phyloP scores from a whole-genome alignment of 257 asterid genomes.

The Verbascum thapsus region DNA sequence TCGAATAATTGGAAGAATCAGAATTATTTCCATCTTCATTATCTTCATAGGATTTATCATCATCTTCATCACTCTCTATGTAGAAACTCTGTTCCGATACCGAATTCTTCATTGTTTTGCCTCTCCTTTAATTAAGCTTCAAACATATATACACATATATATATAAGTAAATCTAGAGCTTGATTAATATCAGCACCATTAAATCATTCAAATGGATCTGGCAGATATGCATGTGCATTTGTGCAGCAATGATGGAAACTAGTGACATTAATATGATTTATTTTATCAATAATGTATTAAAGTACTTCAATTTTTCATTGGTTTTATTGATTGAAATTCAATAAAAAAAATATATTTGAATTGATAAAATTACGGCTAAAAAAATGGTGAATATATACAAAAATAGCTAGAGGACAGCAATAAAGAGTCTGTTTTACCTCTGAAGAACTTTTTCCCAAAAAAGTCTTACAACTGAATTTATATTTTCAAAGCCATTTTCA shows the following conservation, averaged over 20 bases:
- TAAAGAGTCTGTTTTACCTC: slow-evolving; percentile 24
- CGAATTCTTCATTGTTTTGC: slow-evolving; percentile 64
- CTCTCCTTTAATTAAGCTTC: slow-evolving; percentile 17
- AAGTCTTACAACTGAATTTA: not conserved
- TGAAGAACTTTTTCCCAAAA: not conserved
- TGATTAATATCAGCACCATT: too few species aligned
- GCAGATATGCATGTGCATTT: too few species aligned
- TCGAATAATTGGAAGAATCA: slow-evolving; percentile 55
- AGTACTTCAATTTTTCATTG: not conserved
- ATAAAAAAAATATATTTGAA: not conserved
- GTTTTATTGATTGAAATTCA: slow-evolving; percentile 16
- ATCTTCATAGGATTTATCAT: slow-evolving; percentile 46
- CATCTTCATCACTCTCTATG: slow-evolving; percentile 86
- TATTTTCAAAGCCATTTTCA: slow-evolving; percentile 2
- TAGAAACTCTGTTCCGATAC: slow-evolving; percentile 78
- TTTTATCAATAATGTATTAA: not conserved
- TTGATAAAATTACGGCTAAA: slow-evolving; percentile 26
- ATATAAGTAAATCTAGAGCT: too few species aligned
- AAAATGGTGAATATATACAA: slow-evolving; percentile 15
- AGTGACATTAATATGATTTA: slow-evolving; percentile 10
- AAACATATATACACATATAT: not conserved
- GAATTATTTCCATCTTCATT: slow-evolving; percentile 53
- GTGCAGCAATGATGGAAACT: too few species aligned
- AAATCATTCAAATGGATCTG: too few species aligned
- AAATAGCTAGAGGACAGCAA: slow-evolving; percentile 20